phyloP scores from a whole-genome alignment of 2,329 filamentous ascomycete species.

The Calonectria pseudoreteaudii region DNA sequence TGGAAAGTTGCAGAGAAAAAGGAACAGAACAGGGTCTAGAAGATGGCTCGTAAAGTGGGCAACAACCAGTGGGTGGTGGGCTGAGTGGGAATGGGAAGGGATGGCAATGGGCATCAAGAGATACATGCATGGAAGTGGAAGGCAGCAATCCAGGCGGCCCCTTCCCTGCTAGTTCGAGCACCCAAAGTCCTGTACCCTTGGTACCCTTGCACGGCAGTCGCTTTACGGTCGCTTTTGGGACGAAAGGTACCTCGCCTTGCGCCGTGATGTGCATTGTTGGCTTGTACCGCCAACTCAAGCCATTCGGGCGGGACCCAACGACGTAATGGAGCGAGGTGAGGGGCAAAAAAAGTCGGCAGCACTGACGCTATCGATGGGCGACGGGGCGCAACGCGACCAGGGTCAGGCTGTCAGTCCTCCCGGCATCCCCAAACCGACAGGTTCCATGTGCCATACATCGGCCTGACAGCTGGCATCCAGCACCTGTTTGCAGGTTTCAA shows the following conservation, averaged over 20 bases:
- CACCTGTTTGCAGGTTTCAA: background rate
- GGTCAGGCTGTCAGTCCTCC: constrained; percentile 16
- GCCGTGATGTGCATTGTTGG: background rate
- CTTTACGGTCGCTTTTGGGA: background rate
- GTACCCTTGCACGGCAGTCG: background rate
- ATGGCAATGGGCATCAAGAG: constrained; percentile 26
- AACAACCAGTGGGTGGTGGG: constrained; percentile 9
- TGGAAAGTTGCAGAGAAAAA: background rate
- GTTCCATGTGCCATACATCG: background rate
- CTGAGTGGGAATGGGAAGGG: constrained; percentile 19
- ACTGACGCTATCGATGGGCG: constrained; percentile 35
- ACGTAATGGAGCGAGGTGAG: constrained; percentile 38
- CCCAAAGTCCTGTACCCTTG: constrained; percentile 4
- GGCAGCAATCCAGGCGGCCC: constrained; percentile 25
- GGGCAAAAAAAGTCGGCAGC: constrained; percentile 34
- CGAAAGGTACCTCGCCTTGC: background rate
- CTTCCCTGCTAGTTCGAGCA: constrained; percentile 25
- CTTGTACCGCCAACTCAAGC: constrained; percentile 14
- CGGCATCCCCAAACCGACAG: background rate
- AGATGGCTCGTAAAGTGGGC: constrained; percentile 13
- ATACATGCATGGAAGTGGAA: constrained; percentile 20
- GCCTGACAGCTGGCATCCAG: background rate
- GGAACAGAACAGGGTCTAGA: constrained; percentile 1
- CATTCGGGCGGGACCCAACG: constrained; percentile 30
- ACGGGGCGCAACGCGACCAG: background rate